These are phyloP conservation scores for Candida boleticola DNA, from an alignment of 805 yeast species.

Conservation along the genomic window DNA sequence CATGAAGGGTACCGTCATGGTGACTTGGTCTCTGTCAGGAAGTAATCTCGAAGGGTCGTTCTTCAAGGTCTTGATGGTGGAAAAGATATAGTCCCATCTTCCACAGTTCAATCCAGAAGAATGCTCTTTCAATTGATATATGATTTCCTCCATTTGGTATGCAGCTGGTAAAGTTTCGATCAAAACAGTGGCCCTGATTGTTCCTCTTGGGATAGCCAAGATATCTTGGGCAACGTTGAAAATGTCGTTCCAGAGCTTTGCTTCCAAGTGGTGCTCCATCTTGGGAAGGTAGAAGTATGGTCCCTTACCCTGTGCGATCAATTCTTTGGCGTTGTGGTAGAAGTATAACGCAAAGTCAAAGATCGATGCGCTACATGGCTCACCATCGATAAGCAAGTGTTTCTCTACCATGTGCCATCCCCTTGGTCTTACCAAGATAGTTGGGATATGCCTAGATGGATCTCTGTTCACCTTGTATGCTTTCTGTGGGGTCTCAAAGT, in stretches of 20 bases:
- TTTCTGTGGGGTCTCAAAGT: constrained; percentile 20
- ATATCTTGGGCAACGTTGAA: constrained; percentile 75
- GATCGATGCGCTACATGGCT: constrained; percentile 18
- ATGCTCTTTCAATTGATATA: constrained; percentile 73
- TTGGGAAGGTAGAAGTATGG: constrained; percentile 83
- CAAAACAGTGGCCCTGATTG: constrained; percentile 76
- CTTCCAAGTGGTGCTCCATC: constrained; percentile 85
- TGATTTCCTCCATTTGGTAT: constrained; percentile 82
- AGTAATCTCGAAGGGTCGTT: constrained; percentile 63
- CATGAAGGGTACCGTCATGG: constrained; percentile 83
- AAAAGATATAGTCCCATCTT: constrained; percentile 86
- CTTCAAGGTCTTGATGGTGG: constrained; percentile 73
- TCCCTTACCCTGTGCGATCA: constrained; percentile 65
- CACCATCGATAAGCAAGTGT: constrained; percentile 18
- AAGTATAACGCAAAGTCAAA: constrained; percentile 20
- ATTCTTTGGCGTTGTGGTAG: constrained; percentile 67
- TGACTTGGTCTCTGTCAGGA: constrained; percentile 78
- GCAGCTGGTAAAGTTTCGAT: constrained; percentile 85
- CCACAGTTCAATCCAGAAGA: constrained; percentile 84
- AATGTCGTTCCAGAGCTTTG: constrained; percentile 79
- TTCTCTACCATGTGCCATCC: constrained; percentile 24
- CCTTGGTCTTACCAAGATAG: constrained; percentile 19
- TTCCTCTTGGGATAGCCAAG: constrained; percentile 67
- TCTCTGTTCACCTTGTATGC: constrained; percentile 30
- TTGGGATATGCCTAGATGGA: constrained; percentile 13